Evolutionary conservation across 495 filamentous ascomycete species (phyloP).

Genomic region (Xylaria nigripes): DNA sequence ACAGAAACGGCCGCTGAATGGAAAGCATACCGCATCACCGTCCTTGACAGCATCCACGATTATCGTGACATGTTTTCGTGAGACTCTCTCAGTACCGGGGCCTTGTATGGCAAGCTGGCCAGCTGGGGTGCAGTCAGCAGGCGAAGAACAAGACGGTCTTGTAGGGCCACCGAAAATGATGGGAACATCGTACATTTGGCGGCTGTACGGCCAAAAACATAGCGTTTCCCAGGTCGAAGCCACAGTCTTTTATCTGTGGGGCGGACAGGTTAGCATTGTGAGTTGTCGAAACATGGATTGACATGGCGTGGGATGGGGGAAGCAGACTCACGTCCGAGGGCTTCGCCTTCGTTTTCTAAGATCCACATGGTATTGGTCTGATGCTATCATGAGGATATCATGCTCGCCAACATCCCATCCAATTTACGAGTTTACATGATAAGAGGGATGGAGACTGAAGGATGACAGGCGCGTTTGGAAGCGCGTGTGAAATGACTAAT

Average conservation of each 20-base stretch:
- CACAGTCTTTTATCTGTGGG: conserved; percentile 61
- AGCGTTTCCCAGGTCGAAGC: conserved; percentile 74
- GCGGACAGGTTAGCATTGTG: neutral
- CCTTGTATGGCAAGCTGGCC: conserved; percentile 57
- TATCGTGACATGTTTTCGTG: conserved; percentile 81
- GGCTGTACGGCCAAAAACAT: conserved; percentile 64
- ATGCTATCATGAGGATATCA: neutral
- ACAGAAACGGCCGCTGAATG: neutral
- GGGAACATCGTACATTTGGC: conserved; percentile 36
- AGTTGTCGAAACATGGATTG: neutral
- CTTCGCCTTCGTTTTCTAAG: conserved; percentile 47
- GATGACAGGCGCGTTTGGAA: neutral
- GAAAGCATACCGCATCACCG: conserved; percentile 57
- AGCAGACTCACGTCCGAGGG: conserved; percentile 37
- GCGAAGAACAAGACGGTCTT: too few species aligned
- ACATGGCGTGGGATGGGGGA: neutral
- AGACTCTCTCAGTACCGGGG: conserved; percentile 54
- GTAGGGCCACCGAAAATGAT: neutral
- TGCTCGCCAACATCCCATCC: neutral
- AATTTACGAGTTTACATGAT: neutral
- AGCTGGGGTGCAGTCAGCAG: conserved; percentile 22
- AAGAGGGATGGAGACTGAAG: neutral
- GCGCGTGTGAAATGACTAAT: neutral
- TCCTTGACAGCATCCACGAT: conserved; percentile 55
- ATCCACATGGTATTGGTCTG: conserved; percentile 45